These are phyloP conservation scores for Penicillium brasilianum DNA, from an alignment of 2,329 filamentous ascomycete species.

Conservation along the genomic window DNA sequence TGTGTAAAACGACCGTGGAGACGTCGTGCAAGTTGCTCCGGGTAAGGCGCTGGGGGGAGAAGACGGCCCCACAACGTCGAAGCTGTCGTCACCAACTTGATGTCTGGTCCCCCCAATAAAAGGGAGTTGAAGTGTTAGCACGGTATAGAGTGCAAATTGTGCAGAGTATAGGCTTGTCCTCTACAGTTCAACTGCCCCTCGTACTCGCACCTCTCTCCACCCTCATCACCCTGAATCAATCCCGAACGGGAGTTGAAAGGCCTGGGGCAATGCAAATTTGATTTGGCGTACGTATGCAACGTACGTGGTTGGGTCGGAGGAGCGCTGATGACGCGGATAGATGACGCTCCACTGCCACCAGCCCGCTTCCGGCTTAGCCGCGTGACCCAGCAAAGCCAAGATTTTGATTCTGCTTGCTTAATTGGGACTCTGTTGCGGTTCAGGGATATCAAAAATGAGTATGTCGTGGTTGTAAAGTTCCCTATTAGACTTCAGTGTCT, in stretches of 20 bases:
- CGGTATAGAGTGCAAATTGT: background rate
- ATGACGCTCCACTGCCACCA: constrained; percentile 20
- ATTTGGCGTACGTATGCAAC: constrained; percentile 23
- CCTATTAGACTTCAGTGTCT: background rate
- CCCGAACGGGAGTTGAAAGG: background rate
- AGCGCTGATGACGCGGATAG: constrained; percentile 29
- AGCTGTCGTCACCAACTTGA: constrained; percentile 11
- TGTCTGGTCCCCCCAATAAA: background rate
- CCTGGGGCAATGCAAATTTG: background rate
- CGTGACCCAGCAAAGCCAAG: background rate
- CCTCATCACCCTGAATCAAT: background rate
- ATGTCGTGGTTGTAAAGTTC: background rate
- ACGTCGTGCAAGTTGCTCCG: background rate
- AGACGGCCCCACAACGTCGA: background rate
- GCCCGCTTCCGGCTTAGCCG: constrained; percentile 9
- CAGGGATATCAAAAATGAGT: background rate
- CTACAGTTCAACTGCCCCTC: background rate
- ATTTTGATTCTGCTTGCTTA: background rate
- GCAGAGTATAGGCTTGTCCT: background rate
- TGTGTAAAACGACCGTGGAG: background rate
- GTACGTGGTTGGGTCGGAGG: constrained; percentile 13
- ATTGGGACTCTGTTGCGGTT: background rate
- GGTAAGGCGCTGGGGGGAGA: constrained; percentile 10
- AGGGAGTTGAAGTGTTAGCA: background rate
- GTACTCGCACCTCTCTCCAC: background rate